Evolutionary conservation across 805 yeast species (phyloP), one percentile per base, ranked within the genome.

Genomic region (Cyberlindnera meyerae): DNA sequence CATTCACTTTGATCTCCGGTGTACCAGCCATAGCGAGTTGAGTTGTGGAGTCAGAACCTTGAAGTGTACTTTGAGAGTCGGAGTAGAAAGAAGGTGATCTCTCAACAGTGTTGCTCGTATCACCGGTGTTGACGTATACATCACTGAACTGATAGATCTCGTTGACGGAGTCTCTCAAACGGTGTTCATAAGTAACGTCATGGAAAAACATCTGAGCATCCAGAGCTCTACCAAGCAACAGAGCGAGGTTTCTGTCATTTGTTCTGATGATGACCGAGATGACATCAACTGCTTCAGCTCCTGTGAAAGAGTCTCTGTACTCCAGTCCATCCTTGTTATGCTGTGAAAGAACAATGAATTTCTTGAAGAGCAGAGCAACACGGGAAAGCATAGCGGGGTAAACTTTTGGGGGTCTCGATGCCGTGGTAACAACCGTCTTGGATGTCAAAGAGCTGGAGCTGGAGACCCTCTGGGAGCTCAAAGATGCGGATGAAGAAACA

Each of bases 181-280:
- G 70, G 57, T 89, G 97, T 51, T 88, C 95, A 61, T 90, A 90
- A 0, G 96, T 84, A 18, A 89, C 97, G 62, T 93, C 98, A 55
- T 87, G 96, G 61, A 93, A 88, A 39, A 87, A 76, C 57, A 85
- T 85, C 52, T 93, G 97, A 1, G 96, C 95, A 62, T 93, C 97
- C 37, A 93, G 65, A 0, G 97, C 80, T 45, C 98, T 71, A 20
- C 97, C 98, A 33, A 93, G 63, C 24, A 93, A 65, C 31, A 93
- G 64, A 0, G 97, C 97, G 51, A 93, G 63, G 49, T 88, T 89
- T 42, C 98, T 70, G 58, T 93, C 98, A 8, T 87, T 82, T 1
- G 96, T 90, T 48, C 94, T 70, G 34, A 90, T 80, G 36, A 93
- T 83, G 39, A 81, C 70, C 39, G 95, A 81, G 42, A 93, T 78